Base-by-base conservation (phyloP, 1,139 yeast species). In the Candida dubliniensis region DNA sequence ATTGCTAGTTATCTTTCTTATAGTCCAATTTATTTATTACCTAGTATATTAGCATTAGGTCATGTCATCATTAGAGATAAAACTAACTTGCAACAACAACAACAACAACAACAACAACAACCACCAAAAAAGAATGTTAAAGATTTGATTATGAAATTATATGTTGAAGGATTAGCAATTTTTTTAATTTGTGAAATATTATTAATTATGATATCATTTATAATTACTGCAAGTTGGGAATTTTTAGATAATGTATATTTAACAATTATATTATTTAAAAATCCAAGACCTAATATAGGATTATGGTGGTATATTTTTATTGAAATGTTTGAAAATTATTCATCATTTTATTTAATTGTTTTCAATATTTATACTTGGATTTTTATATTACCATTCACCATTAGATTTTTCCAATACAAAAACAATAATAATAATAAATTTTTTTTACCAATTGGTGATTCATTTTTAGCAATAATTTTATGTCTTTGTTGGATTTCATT, bases 301-400 rank as follows among this genome's bases (percentile, higher is more conserved):
- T 71, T 93, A 33, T 93, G 99, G 99, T 93, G 99, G 99, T 93
- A 93, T 68, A 82, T 91, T 55, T 93, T 93, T 70, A 86, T 95
- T 26, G 99, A 93, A 62, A 87, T 93, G 83, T 93, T 93, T 67
- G 95, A 85, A 44, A 87, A 83, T 58, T 93, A 93, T 72, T 77
- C 86, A 26, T 83, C 89, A 13, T 90, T 93, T 60, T 93, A 87
- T 69, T 69, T 84, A 34, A 84, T 90, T 9, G 84, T 90, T 25
- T 95, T 91, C 77, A 93, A 90, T 58, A 57, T 91, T 38, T 89
- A 83, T 64, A 67, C 82, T n/a, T 69, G 80, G 27, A 67, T 84
- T 2, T 87, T 87, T 60, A 73, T 86, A 3, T 49, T 86, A 1
- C 98, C 98, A 9, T 58, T 93, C 18, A 77, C 96, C 0, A 58